phyloP scores from a whole-genome alignment of 805 yeast species.

The Lipomyces spencermartinsiae region DNA sequence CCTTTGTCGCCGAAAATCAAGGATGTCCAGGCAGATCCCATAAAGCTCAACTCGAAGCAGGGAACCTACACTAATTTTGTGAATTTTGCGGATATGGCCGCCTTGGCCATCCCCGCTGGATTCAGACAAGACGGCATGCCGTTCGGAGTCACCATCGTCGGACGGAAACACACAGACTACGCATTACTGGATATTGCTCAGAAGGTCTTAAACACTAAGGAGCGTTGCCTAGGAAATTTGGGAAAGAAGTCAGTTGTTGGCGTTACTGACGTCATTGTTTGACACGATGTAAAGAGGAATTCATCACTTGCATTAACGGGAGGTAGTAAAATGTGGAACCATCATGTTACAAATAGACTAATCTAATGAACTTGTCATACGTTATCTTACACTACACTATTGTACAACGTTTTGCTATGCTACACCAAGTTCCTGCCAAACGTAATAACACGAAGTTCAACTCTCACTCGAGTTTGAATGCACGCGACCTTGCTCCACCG shows the following conservation, averaged over 20 bases:
- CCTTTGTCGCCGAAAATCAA: conserved; percentile 87
- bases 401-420: not conserved
- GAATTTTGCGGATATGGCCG: conserved; percentile 90
- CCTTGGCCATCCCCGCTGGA: conserved; percentile 89
- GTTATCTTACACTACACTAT: not conserved
- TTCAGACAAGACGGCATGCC: conserved; percentile 89
- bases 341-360: not conserved
- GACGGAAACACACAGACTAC: conserved; percentile 82
- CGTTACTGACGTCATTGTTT: conserved; percentile 27
- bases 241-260: conserved; percentile 17
- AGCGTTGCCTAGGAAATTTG: conserved; percentile 59
- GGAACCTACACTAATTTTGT: conserved; percentile 98
- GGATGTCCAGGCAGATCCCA: conserved; percentile 76
- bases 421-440: not conserved
- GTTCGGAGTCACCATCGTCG: conserved; percentile 84
- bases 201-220: conserved; percentile 58
- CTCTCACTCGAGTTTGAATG: not conserved
- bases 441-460: not conserved
- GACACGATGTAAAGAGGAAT: not conserved
- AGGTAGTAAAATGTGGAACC: not conserved
- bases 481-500: not conserved
- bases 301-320: not conserved
- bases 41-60: conserved; percentile 82
- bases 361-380: not conserved
- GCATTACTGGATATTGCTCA: conserved; percentile 86